A percentile compares a stretch with the other conserved stretches of the same genome.
phyloP scores from a whole-genome alignment of 257 asterid species.

The Nicotiana noctiflora region DNA sequence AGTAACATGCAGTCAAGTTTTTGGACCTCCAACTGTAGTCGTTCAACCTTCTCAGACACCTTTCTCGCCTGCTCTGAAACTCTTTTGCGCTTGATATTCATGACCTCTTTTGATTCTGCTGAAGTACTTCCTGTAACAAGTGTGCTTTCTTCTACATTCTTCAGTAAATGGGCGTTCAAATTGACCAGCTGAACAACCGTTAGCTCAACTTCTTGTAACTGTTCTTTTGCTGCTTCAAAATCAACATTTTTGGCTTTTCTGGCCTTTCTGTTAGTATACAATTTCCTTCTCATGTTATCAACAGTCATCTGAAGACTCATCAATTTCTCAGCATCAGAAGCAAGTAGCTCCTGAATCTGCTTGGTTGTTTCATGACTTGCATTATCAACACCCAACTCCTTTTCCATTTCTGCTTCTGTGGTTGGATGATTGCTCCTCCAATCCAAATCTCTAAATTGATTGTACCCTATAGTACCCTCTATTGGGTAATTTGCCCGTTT shows the following conservation, averaged over 20 bases:
- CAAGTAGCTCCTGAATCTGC: conserved; percentile 55
- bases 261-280: conserved; percentile 41
- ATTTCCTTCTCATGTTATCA: conserved; percentile 42
- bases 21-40: conserved; percentile 65
- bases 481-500: conserved; percentile 22
- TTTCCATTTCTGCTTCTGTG: conserved; percentile 65
- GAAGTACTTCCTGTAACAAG: conserved; percentile 33
- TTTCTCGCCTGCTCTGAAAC: conserved; percentile 64
- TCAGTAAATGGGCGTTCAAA: conserved; percentile 55
- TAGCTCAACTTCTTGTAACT: conserved; percentile 71
- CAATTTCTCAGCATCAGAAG: conserved; percentile 60
- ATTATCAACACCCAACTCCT: conserved; percentile 59
- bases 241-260: conserved; percentile 43
- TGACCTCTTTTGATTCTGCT: conserved; percentile 40
- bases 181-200: conserved; percentile 45
- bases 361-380: conserved; percentile 32
- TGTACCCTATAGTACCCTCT: conserved; percentile 39
- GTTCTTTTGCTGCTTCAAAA: conserved; percentile 50
- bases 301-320: conserved; percentile 44
- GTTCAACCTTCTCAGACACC: conserved; percentile 63
- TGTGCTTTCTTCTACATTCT: conserved; percentile 47
- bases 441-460: conserved; percentile 29
- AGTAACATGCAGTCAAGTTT: conserved; percentile 54
- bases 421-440: conserved; percentile 41
- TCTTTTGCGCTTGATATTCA: conserved; percentile 41